phyloP scores from a whole-genome alignment of 2,329 filamentous ascomycete species.

The Talaromyces albobiverticillius region DNA sequence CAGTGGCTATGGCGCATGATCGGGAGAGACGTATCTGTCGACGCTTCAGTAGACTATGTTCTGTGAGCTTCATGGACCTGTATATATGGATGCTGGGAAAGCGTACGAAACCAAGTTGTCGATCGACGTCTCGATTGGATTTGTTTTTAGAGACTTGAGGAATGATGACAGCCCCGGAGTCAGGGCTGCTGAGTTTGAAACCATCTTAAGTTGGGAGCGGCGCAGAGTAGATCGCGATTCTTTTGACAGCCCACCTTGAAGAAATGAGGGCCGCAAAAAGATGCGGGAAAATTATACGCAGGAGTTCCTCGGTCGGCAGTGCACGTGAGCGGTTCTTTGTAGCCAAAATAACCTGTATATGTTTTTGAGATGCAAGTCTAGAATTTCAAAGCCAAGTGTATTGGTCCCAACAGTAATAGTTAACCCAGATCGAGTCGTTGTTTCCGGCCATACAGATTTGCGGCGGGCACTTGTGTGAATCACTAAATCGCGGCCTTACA shows the following conservation, averaged over 20 bases:
- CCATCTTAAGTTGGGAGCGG: constrained; percentile 50
- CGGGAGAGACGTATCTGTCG: constrained; percentile 85
- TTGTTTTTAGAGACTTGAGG: constrained; percentile 72
- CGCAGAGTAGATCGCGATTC: not conserved
- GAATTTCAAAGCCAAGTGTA: no score
- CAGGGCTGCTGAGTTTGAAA: constrained; percentile 53
- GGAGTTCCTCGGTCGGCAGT: constrained; percentile 1
- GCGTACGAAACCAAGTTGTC: constrained; percentile 78
- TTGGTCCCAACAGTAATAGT: no score
- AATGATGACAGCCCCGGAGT: constrained; percentile 76
- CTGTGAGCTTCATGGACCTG: constrained; percentile 19
- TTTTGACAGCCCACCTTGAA: not conserved
- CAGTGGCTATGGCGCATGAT: constrained; percentile 86
- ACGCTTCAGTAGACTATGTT: constrained; percentile 74
- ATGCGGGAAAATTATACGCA: constrained; percentile 4
- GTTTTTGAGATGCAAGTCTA: no score
- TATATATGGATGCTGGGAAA: constrained; percentile 11
- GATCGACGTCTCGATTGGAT: constrained; percentile 74
- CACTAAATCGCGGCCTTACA: not conserved
- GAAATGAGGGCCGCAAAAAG: not conserved
- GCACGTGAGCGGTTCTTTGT: no score
- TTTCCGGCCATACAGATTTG: no score
- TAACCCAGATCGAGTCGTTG: no score
- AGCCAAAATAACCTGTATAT: no score
- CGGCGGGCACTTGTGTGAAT: not conserved